These are phyloP conservation scores for Nidularia pulvinata DNA, from an alignment of 768 basidiomycete genomes.

Conservation along the genomic window DNA sequence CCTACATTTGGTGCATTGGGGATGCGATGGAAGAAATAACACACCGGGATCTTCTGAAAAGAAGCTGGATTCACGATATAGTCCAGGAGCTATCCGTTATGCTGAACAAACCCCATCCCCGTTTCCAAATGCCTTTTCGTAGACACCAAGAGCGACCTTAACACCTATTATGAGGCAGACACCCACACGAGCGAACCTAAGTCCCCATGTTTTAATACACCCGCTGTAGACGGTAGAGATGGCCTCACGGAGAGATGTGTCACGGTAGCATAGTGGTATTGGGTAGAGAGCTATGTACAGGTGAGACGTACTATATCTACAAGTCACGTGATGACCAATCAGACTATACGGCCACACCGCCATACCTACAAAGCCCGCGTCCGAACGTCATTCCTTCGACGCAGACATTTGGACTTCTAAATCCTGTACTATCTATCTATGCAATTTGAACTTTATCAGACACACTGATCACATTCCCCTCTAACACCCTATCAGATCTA, in stretches of 20 bases:
- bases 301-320: no score
- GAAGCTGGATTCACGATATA: slow-evolving; percentile 40
- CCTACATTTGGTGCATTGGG: slow-evolving; percentile 44
- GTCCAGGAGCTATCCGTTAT: background rate
- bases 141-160: slow-evolving; percentile 39
- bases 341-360: background rate
- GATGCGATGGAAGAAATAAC: slow-evolving; percentile 39
- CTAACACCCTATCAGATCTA: slow-evolving; percentile 47
- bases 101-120: background rate
- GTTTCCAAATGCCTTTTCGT: slow-evolving; percentile 33
- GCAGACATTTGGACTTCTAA: slow-evolving; percentile 44
- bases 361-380: slow-evolving; percentile 2
- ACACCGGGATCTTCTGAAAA: slow-evolving; percentile 30
- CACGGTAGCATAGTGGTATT: no score
- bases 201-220: no score
- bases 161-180: slow-evolving; percentile 21
- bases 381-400: slow-evolving; percentile 17
- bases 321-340: no score
- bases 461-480: background rate
- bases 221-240: background rate
- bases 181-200: no score
- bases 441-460: background rate
- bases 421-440: slow-evolving; percentile 6
- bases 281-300: no score
- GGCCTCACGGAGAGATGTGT: no score